Conservation (phyloP, 1,284 basidiomycete genomes). For the Mycena sp. region DNA sequence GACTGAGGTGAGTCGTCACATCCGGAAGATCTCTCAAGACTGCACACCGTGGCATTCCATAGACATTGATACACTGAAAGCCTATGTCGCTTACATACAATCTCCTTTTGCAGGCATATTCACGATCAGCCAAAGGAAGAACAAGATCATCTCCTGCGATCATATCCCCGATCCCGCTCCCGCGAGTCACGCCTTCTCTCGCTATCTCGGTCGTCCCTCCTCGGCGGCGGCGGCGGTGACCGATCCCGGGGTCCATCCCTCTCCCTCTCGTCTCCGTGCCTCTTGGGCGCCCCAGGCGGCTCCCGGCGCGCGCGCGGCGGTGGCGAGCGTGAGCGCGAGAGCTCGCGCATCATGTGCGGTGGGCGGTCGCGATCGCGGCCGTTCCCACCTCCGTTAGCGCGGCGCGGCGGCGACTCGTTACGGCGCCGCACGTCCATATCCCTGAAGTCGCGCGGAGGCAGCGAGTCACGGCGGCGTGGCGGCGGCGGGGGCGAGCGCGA, state of each 20-base stretch:
- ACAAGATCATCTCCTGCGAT: conserved; percentile 32
- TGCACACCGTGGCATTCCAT: too few species aligned
- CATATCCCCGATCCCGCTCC: conserved; percentile 39
- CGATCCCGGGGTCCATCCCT: conserved; percentile 31
- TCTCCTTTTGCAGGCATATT: background rate
- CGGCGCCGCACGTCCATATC: conserved; percentile 9
- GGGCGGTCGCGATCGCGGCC: conserved; percentile 32
- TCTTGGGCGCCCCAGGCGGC: background rate
- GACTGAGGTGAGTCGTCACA: too few species aligned
- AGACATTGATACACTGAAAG: too few species aligned
- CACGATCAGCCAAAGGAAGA: background rate
- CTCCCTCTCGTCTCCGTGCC: conserved; percentile 31
- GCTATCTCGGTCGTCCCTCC: background rate
- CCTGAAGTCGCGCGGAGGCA: background rate
- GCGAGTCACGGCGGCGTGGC: background rate
- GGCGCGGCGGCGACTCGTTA: conserved; percentile 31
- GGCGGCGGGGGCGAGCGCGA: background rate
- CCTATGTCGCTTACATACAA: background rate
- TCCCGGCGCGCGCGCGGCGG: conserved; percentile 26
- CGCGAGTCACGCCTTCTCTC: conserved; percentile 21
- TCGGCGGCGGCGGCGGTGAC: conserved; percentile 11
- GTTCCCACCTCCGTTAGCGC: conserved; percentile 32
- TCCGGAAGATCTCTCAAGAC: too few species aligned
- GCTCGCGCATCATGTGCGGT: conserved; percentile 18
- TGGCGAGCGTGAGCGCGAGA: conserved; percentile 29